Conservation (phyloP, 2,329 filamentous ascomycete genomes). For the Exserohilum turcica region DNA sequence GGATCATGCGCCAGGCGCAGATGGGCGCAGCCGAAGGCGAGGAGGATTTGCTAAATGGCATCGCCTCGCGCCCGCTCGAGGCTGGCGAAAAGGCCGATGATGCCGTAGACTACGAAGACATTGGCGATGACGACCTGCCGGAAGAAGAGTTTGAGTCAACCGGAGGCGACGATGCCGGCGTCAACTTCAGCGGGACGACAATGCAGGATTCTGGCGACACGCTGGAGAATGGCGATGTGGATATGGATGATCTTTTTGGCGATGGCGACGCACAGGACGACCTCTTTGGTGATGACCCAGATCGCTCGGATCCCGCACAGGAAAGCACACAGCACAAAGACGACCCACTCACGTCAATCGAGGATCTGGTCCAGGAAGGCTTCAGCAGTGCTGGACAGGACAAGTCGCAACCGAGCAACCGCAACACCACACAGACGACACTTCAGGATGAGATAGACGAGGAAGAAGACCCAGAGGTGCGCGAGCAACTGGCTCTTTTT, state of each 20-base stretch:
- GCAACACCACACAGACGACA: constrained; percentile 20
- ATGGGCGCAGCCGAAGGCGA: constrained; percentile 26
- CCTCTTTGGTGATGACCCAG: constrained; percentile 27
- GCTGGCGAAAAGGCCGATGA: constrained; percentile 83
- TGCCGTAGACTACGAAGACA: constrained; percentile 88
- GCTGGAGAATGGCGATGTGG: constrained; percentile 52
- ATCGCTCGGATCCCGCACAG: constrained; percentile 30
- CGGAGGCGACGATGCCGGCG: constrained; percentile 23
- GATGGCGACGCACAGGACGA: constrained; percentile 54
- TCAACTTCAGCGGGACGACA: constrained; percentile 40
- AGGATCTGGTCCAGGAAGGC: constrained; percentile 19
- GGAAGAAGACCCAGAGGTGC: constrained; percentile 42
- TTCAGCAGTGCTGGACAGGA: constrained; percentile 13
- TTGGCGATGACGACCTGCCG: constrained; percentile 87
- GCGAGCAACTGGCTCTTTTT: constrained; percentile 44
- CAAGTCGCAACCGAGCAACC: constrained; percentile 26
- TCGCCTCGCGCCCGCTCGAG: constrained; percentile 48
- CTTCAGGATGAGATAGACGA: constrained; percentile 33
- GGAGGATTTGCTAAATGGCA: constrained; percentile 31
- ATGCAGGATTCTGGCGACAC: constrained; percentile 33
- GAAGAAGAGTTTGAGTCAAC: constrained; percentile 62
- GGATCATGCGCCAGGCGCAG: constrained; percentile 28
- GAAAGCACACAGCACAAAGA: constrained; percentile 43
- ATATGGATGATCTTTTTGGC: constrained; percentile 71
- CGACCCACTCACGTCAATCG: constrained; percentile 45